Conservation (phyloP, 176 grass and related monocot genomes). For the Rhynchospora tenuis region DNA sequence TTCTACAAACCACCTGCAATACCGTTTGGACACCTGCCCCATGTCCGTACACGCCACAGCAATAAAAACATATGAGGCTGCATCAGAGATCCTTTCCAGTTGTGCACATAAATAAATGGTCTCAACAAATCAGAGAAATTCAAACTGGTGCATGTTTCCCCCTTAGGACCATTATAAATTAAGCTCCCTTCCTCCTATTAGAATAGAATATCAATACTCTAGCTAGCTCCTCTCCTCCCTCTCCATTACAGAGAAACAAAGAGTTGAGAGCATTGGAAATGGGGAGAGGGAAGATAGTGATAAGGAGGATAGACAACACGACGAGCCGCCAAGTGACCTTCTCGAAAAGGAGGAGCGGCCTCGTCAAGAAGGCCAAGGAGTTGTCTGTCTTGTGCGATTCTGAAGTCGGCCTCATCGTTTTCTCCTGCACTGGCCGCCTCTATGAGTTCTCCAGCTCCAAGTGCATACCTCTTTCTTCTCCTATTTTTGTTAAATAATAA, state of each 20-base stretch:
- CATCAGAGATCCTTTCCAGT: neutral
- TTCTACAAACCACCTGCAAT: neutral
- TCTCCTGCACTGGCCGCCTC: conserved; percentile 62
- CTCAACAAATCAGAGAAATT: conserved; percentile 6
- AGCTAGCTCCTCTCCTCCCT: neutral
- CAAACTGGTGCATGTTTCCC: neutral
- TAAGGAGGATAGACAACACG: conserved; percentile 67
- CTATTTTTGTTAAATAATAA: neutral
- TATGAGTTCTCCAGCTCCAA: conserved; percentile 65
- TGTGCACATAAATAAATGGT: neutral
- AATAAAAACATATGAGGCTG: neutral
- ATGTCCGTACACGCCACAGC: neutral
- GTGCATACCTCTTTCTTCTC: conserved; percentile 23
- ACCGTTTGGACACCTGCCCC: neutral
- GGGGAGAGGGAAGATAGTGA: conserved; percentile 63
- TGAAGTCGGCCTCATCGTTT: conserved; percentile 60
- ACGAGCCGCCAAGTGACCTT: conserved; percentile 77
- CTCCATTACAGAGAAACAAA: neutral
- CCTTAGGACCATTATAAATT: neutral
- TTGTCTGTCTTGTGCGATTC: conserved; percentile 65
- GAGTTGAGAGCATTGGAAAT: conserved; percentile 18
- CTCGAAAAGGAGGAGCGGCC: conserved; percentile 59
- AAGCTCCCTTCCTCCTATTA: neutral
- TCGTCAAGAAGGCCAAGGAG: conserved; percentile 76
- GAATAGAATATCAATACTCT: neutral